These are phyloP conservation scores for Phytophthora melonis DNA, from an alignment of 352 stramenopile genomes.

Conservation along the genomic window DNA sequence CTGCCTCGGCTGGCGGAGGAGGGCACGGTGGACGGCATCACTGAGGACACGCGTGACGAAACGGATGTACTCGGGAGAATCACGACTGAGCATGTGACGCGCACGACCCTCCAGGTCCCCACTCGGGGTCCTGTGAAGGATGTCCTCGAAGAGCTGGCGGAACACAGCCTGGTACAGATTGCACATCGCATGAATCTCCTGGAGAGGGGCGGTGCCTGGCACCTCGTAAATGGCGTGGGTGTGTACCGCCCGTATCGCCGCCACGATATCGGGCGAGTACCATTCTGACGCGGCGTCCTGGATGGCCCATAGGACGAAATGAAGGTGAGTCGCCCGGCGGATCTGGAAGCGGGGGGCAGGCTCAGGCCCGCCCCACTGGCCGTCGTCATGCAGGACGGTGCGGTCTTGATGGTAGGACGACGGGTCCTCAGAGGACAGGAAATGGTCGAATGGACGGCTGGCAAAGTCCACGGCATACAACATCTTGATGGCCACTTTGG, in stretches of 20 bases:
- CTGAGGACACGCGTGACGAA: neutral
- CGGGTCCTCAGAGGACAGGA: conserved; percentile 10
- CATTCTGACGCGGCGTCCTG: neutral
- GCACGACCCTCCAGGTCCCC: neutral
- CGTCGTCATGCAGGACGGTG: conserved; percentile 16
- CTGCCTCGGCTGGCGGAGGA: neutral
- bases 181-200: neutral
- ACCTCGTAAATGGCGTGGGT: neutral
- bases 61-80: conserved; percentile 9
- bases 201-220: neutral
- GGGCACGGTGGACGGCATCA: neutral
- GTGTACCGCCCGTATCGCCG: neutral
- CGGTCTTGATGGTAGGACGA: neutral
- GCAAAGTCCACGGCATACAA: conserved; percentile 4
- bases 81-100: neutral
- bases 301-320: neutral
- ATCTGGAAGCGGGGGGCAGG: conserved; percentile 21
- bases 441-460: conserved; percentile 8
- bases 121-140: neutral
- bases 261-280: neutral
- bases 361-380: neutral
- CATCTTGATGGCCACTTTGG: conserved; percentile 26
- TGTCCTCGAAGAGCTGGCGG: neutral
- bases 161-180: neutral
- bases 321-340: neutral